A percentile compares a stretch with the other conserved stretches of the same genome.
These are phyloP conservation scores for Naganishia sp. DNA, from an alignment of 1,284 basidiomycete species.

Conservation along the genomic window DNA sequence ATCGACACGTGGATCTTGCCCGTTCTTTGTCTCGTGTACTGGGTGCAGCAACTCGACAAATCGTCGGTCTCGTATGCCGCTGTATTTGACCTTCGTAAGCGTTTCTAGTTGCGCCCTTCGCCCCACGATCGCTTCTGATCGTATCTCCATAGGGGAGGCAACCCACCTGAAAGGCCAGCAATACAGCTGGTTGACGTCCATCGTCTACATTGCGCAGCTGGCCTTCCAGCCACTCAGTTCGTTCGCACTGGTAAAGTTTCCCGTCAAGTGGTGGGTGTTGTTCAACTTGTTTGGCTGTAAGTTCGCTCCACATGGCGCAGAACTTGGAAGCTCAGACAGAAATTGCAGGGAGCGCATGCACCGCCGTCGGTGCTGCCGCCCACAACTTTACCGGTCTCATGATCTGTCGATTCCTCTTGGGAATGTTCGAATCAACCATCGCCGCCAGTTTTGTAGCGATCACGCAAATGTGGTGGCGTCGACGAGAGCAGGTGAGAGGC, in stretches of 20 bases:
- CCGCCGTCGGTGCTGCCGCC: conserved; percentile 42
- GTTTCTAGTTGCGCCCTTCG: neutral
- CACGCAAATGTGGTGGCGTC: conserved; percentile 48
- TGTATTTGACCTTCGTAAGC: conserved; percentile 43
- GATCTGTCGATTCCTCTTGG: conserved; percentile 45
- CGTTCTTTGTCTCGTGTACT: conserved; percentile 25
- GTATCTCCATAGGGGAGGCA: conserved; percentile 15
- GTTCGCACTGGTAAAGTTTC: conserved; percentile 45
- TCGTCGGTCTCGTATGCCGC: conserved; percentile 48
- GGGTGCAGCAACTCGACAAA: conserved; percentile 46
- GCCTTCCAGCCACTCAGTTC: conserved; percentile 46
- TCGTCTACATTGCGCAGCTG: conserved; percentile 48
- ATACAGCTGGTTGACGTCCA: conserved; percentile 44
- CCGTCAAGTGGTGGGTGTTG: conserved; percentile 46
- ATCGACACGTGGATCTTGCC: conserved; percentile 30
- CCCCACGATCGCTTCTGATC: neutral
- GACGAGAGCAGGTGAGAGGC: conserved; percentile 38
- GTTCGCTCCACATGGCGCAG: neutral
- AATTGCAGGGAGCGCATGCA: conserved; percentile 41
- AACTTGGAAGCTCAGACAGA: too few species aligned
- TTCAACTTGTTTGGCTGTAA: conserved; percentile 39
- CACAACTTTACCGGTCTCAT: conserved; percentile 45
- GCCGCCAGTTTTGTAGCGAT: conserved; percentile 39
- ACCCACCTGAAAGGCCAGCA: conserved; percentile 38
- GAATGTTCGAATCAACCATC: conserved; percentile 45